Conservation (phyloP, 1,284 basidiomycete species). For the Ganoderma meredithae region DNA sequence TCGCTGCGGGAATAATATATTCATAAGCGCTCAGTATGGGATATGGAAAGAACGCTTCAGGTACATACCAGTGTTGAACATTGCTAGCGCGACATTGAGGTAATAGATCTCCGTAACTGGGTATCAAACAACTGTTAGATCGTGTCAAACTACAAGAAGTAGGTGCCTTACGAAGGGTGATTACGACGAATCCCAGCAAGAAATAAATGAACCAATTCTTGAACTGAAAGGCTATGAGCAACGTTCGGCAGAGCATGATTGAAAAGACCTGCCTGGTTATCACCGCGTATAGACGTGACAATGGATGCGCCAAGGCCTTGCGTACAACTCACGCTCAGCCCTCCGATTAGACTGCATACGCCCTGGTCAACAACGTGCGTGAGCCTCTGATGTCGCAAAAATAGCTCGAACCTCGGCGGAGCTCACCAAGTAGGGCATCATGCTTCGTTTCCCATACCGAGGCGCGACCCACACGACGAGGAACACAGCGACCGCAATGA, state of each 20-base stretch:
- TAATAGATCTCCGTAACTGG: slow-evolving; percentile 66
- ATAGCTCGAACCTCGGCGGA: background rate
- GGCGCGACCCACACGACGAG: slow-evolving; percentile 57
- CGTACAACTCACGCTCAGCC: slow-evolving; percentile 72
- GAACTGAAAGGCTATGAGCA: slow-evolving; percentile 42
- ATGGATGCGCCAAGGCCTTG: slow-evolving; percentile 72
- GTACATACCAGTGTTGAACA: slow-evolving; percentile 63
- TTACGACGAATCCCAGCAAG: slow-evolving; percentile 60
- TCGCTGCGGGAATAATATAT: slow-evolving; percentile 31
- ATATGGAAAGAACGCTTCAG: no score
- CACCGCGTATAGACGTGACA: slow-evolving; percentile 66
- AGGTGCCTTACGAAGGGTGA: slow-evolving; percentile 51
- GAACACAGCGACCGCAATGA: slow-evolving; percentile 45
- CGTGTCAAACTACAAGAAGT: accelerated
- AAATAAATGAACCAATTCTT: slow-evolving; percentile 70
- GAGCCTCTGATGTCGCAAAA: background rate
- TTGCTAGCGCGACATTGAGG: slow-evolving; percentile 73
- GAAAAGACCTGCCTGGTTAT: slow-evolving; percentile 39
- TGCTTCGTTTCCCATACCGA: slow-evolving; percentile 67
- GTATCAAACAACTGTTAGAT: background rate
- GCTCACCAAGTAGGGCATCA: slow-evolving; percentile 61
- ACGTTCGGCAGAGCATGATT: background rate
- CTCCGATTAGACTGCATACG: slow-evolving; percentile 73
- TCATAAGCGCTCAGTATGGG: slow-evolving; percentile 6
- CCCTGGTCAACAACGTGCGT: slow-evolving; percentile 30